Evolutionary conservation across 768 basidiomycete genomes (phyloP).

Genomic region (Russula foetens): DNA sequence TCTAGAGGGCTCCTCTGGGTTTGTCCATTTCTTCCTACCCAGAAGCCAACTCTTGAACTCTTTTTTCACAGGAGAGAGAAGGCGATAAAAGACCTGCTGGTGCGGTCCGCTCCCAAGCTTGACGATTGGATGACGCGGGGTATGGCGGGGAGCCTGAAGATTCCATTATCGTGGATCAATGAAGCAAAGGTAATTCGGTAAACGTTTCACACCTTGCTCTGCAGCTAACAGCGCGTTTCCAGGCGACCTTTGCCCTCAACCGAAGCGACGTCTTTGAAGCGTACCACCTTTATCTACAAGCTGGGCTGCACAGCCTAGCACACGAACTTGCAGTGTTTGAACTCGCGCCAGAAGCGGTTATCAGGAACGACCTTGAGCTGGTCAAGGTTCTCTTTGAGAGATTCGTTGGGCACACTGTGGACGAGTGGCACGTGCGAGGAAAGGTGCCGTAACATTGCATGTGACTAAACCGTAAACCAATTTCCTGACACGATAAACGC

Average conservation of each 20-base stretch:
- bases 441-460: slow-evolving; percentile 40
- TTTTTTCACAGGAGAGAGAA: slow-evolving; percentile 56
- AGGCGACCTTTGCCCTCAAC: slow-evolving; percentile 63
- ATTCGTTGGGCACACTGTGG: slow-evolving; percentile 51
- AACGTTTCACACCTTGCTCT: neutral
- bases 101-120: slow-evolving; percentile 54
- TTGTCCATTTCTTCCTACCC: slow-evolving; percentile 26
- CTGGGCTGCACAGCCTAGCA: slow-evolving; percentile 62
- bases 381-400: slow-evolving; percentile 60
- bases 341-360: slow-evolving; percentile 80
- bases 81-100: slow-evolving; percentile 73
- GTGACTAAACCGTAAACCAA: neutral
- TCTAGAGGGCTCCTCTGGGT: slow-evolving; percentile 76
- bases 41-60: neutral
- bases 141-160: slow-evolving; percentile 63
- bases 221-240: slow-evolving; percentile 6
- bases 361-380: slow-evolving; percentile 48
- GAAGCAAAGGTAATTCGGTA: slow-evolving; percentile 64
- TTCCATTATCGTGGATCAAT: slow-evolving; percentile 83
- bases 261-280: slow-evolving; percentile 59
- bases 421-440: slow-evolving; percentile 77
- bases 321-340: slow-evolving; percentile 82
- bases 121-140: slow-evolving; percentile 71
- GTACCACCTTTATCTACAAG: slow-evolving; percentile 68
- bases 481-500: neutral